phyloP scores from a whole-genome alignment of 2,329 filamentous ascomycete genomes.

The Talaromyces verruculosus region DNA sequence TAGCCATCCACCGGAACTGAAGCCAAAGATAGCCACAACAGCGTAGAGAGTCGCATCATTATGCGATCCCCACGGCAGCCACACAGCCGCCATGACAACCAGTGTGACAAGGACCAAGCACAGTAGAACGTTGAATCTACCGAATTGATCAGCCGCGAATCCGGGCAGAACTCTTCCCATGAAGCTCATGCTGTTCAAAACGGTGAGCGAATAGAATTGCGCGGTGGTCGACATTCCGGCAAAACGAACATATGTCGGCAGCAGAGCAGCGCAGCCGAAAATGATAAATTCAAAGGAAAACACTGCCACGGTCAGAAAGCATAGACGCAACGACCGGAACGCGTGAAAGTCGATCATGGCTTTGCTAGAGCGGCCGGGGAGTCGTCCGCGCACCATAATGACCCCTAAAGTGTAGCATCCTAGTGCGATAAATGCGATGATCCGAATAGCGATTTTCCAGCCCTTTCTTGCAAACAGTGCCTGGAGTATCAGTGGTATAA shows the following conservation, averaged over 20 bases:
- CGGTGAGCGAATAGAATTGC: conserved; percentile 48
- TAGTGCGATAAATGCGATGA: conserved; percentile 39
- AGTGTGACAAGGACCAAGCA: conserved; percentile 39
- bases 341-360: conserved; percentile 43
- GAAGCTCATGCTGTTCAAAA: conserved; percentile 47
- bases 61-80: conserved; percentile 48
- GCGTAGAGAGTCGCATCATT: conserved; percentile 44
- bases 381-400: conserved; percentile 36
- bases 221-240: conserved; percentile 41
- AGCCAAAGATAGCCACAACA: conserved; percentile 50
- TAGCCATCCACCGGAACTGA: conserved; percentile 52
- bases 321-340: conserved; percentile 45
- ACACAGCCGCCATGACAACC: conserved; percentile 44
- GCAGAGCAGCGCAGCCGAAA: conserved; percentile 49
- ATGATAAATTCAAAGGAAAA: conserved; percentile 53
- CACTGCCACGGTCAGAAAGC: conserved; percentile 44
- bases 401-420: conserved; percentile 36
- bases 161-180: conserved; percentile 49
- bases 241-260: conserved; percentile 47
- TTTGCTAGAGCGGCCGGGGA: conserved; percentile 30
- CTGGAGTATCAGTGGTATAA: conserved; percentile 39
- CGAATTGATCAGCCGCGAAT: conserved; percentile 44
- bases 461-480: conserved; percentile 34
- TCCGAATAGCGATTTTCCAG: conserved; percentile 39
- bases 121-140: conserved; percentile 49